Percentiles rank a stretch among this genome's conserved stretches.
Evolutionary conservation across 768 basidiomycete genomes (phyloP).

Genomic region (Serendipita sp.): DNA sequence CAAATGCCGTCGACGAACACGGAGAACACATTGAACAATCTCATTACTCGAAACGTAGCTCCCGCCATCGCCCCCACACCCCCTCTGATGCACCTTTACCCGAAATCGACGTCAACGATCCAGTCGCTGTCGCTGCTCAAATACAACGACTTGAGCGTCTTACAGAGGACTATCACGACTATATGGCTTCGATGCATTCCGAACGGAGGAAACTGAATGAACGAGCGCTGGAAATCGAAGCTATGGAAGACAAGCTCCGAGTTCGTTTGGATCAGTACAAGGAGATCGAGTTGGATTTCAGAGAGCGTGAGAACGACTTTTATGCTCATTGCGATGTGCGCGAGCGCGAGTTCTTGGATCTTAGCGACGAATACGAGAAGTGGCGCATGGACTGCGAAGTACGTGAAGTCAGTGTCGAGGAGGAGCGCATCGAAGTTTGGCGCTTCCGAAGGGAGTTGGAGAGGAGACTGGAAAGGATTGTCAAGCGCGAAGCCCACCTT

Average conservation of each 20-base stretch:
- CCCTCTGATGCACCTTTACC: neutral
- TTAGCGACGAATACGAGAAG: neutral
- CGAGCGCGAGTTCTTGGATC: neutral
- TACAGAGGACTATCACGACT: neutral
- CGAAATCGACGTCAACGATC: conserved; percentile 1
- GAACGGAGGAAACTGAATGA: neutral
- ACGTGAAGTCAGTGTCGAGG: neutral
- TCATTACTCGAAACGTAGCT: neutral
- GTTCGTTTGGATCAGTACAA: neutral
- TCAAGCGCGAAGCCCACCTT: neutral
- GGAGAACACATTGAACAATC: neutral
- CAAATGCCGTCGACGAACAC: neutral
- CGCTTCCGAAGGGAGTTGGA: neutral
- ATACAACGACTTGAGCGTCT: neutral
- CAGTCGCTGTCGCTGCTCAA: neutral
- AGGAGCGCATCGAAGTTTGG: neutral
- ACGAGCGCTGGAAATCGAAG: neutral
- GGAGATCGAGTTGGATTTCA: neutral
- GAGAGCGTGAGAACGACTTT: neutral
- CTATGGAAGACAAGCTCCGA: neutral
- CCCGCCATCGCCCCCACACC: no score
- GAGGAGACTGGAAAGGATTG: neutral
- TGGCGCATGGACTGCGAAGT: neutral
- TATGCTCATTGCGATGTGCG: neutral
- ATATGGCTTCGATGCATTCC: neutral